A percentile compares a stretch with the other conserved stretches of the same genome.
Conservation (phyloP, 805 yeast genomes). For the Torulaspora quercuum region DNA sequence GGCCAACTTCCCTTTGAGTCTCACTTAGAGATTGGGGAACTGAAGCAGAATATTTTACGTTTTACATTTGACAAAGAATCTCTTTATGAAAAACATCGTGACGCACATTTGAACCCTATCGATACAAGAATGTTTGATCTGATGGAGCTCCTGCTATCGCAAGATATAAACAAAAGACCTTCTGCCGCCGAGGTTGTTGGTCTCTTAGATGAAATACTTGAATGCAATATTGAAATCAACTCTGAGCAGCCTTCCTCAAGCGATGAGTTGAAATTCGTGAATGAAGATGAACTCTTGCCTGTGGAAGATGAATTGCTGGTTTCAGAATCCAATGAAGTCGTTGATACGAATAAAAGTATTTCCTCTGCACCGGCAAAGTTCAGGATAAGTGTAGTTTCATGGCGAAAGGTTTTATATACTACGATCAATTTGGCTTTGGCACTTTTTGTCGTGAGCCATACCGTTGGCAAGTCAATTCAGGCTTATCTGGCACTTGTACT, state of each 20-base stretch:
- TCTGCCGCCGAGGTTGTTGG: constrained; percentile 41
- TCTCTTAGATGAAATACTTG: constrained; percentile 24
- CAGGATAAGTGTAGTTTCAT: no score
- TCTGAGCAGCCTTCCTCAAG: neutral
- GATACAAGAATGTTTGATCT: constrained; percentile 37
- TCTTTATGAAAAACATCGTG: constrained; percentile 21
- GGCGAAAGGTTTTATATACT: constrained; percentile 9
- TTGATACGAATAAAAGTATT: neutral
- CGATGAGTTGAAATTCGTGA: constrained; percentile 5
- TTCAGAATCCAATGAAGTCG: neutral
- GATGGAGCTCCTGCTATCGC: constrained; percentile 40
- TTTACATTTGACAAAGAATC: constrained; percentile 29
- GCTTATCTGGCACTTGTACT: constrained; percentile 14
- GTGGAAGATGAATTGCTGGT: neutral
- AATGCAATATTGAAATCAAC: neutral
- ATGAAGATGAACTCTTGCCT: neutral
- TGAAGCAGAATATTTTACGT: constrained; percentile 37
- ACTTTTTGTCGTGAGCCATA: constrained; percentile 1
- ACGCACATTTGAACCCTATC: constrained; percentile 21
- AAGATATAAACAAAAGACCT: constrained; percentile 42
- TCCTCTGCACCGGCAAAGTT: no score
- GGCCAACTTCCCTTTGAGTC: constrained; percentile 61
- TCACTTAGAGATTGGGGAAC: constrained; percentile 23
- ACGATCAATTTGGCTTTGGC: constrained; percentile 1
- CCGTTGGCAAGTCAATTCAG: constrained; percentile 4